Percentiles rank a stretch among this genome's conserved stretches.
Evolutionary conservation across 768 basidiomycete species (phyloP).

Genomic region (Russula lepida): DNA sequence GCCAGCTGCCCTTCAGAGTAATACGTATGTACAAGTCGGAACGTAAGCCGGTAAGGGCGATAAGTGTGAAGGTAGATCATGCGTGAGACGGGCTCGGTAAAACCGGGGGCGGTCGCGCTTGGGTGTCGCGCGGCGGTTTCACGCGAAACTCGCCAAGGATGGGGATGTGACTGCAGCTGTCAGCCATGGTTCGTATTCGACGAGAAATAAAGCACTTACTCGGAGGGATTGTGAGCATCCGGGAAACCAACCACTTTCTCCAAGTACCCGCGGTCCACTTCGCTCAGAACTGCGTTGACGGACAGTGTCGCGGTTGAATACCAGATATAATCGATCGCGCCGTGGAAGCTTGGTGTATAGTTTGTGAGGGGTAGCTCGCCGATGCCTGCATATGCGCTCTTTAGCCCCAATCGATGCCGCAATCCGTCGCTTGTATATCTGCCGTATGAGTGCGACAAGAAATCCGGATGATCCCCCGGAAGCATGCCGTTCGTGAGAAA

Average conservation of each 20-base stretch:
- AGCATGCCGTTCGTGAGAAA: slow-evolving; percentile 69
- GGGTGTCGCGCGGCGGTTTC: slow-evolving; percentile 53
- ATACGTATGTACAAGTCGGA: slow-evolving; percentile 15
- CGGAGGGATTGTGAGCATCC: slow-evolving; percentile 92
- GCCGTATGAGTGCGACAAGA: slow-evolving; percentile 87
- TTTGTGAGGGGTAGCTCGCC: slow-evolving; percentile 77
- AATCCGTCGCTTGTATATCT: slow-evolving; percentile 87
- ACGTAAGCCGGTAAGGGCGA: not conserved
- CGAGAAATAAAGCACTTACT: slow-evolving; percentile 43
- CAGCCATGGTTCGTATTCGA: slow-evolving; percentile 16
- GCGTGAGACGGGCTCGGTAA: slow-evolving; percentile 34
- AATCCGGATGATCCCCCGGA: slow-evolving; percentile 76
- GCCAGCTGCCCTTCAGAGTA: slow-evolving; percentile 1
- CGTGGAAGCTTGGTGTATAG: slow-evolving; percentile 79
- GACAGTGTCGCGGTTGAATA: slow-evolving; percentile 66
- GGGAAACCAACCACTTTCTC: slow-evolving; percentile 94
- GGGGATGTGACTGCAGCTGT: slow-evolving; percentile 52
- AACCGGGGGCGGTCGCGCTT: slow-evolving; percentile 31
- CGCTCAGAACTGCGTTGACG: slow-evolving; percentile 79
- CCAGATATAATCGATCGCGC: slow-evolving; percentile 91
- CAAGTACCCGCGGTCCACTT: slow-evolving; percentile 77
- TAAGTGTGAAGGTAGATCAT: slow-evolving; percentile 22
- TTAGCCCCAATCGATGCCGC: slow-evolving; percentile 68
- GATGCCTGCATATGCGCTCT: slow-evolving; percentile 68
- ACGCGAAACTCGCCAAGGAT: slow-evolving; percentile 71